Conservation (phyloP, 176 grass and related monocot species). For the Calamus simplicifolius region DNA sequence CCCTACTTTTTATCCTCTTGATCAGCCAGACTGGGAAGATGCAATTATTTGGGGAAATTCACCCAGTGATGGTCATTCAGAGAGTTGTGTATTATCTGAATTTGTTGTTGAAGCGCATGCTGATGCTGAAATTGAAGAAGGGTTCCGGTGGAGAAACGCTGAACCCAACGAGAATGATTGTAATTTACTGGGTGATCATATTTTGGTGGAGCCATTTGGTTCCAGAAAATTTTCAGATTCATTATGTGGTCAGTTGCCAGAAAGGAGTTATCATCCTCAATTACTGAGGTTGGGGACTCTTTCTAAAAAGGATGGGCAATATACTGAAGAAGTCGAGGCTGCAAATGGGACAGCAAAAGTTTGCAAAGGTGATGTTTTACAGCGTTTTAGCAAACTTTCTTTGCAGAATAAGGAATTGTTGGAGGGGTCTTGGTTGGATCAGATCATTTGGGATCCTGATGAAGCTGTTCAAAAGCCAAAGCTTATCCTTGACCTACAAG, state of each 20-base stretch:
- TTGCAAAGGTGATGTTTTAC: constrained; percentile 32
- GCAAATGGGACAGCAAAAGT: constrained; percentile 23
- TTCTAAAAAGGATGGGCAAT: constrained; percentile 24
- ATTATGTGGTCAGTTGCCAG: constrained; percentile 20
- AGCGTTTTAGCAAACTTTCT: constrained; percentile 50
- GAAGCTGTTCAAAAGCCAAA: constrained; percentile 62
- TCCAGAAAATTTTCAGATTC: constrained; percentile 41
- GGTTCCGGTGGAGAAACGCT: constrained; percentile 11
- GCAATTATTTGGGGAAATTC: constrained; percentile 93
- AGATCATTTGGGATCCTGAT: constrained; percentile 75
- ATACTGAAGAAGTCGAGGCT: constrained; percentile 17
- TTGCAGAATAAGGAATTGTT: constrained; percentile 71
- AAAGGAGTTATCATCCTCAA: constrained; percentile 15
- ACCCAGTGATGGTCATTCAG: constrained; percentile 39
- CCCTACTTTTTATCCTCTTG: constrained; percentile 87
- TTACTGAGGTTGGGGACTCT: constrained; percentile 19
- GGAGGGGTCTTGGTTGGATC: constrained; percentile 78
- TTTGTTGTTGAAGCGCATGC: constrained; percentile 27
- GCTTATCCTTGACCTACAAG: constrained; percentile 88
- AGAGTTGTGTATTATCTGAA: constrained; percentile 58
- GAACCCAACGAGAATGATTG: constrained; percentile 18
- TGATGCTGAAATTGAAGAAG: constrained; percentile 28
- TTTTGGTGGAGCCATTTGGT: constrained; percentile 25
- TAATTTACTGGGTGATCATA: constrained; percentile 18
- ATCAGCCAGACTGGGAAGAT: constrained; percentile 86